Conservation (phyloP, 1,284 basidiomycete species). For the Cystobasidium sp. region DNA sequence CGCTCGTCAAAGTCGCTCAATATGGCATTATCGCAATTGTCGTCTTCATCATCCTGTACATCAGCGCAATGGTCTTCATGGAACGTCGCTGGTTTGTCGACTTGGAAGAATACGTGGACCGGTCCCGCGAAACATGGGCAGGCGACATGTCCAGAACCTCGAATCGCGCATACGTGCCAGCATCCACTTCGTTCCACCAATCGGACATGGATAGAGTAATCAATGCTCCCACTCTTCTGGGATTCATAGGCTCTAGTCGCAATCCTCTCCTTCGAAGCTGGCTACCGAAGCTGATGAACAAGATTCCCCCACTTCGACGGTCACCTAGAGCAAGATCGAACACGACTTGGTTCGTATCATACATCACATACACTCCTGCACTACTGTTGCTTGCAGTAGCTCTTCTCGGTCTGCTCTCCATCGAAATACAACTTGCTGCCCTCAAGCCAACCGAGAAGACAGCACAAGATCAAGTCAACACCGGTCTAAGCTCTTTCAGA, state of each 20-base stretch:
- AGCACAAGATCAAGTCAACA: slow-evolving; percentile 42
- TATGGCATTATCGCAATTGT: slow-evolving; percentile 75
- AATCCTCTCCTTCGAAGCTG: slow-evolving; percentile 64
- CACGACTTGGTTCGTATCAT: slow-evolving; percentile 80
- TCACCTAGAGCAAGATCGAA: slow-evolving; percentile 66
- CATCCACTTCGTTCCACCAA: slow-evolving; percentile 55
- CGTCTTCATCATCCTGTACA: slow-evolving; percentile 58
- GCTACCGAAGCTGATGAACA: slow-evolving; percentile 67
- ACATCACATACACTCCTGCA: slow-evolving; percentile 86
- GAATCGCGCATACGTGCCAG: background rate
- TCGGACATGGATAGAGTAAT: slow-evolving; percentile 65
- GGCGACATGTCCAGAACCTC: slow-evolving; percentile 63
- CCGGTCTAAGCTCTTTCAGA: slow-evolving; percentile 65
- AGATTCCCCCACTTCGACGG: slow-evolving; percentile 52
- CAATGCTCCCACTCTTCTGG: slow-evolving; percentile 73
- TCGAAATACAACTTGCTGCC: slow-evolving; percentile 78
- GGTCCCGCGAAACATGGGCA: slow-evolving; percentile 72
- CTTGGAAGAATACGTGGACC: slow-evolving; percentile 63
- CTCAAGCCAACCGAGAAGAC: slow-evolving; percentile 49
- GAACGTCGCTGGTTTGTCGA: slow-evolving; percentile 56
- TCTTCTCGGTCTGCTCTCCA: slow-evolving; percentile 83
- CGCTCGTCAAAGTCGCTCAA: slow-evolving; percentile 74
- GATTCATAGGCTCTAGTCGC: slow-evolving; percentile 67
- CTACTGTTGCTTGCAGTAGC: slow-evolving; percentile 60
- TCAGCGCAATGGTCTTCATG: slow-evolving; percentile 55